Conservation (phyloP, 2,329 filamentous ascomycete species). For the Neonectria coccinea region DNA sequence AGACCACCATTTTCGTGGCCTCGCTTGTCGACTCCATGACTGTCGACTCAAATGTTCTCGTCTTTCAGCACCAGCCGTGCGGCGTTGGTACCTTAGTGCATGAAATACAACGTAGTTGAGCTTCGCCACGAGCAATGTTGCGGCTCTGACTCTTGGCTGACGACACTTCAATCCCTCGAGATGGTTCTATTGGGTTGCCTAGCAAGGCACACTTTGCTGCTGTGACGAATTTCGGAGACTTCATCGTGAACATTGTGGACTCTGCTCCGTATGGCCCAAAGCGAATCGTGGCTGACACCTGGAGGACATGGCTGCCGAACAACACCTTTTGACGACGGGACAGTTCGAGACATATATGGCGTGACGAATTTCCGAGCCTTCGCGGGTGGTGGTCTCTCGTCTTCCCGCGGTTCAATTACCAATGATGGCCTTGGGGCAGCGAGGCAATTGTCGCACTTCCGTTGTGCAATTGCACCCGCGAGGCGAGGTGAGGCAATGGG, state of each 20-base stretch:
- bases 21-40: constrained; percentile 17
- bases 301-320: constrained; percentile 26
- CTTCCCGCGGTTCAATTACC: constrained; percentile 15
- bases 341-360: constrained; percentile 22
- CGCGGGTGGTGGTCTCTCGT: constrained; percentile 28
- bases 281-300: constrained; percentile 25
- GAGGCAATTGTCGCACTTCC: constrained; percentile 30
- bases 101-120: constrained; percentile 24
- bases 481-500: constrained; percentile 21
- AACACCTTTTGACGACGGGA: constrained; percentile 20
- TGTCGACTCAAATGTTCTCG: constrained; percentile 1
- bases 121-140: constrained; percentile 23
- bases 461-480: constrained; percentile 26
- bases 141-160: constrained; percentile 26
- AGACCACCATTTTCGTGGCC: constrained; percentile 4
- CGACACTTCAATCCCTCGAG: constrained; percentile 12
- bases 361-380: constrained; percentile 31
- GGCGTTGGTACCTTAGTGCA: constrained; percentile 4
- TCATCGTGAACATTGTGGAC: constrained; percentile 27
- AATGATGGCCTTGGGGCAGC: constrained; percentile 20
- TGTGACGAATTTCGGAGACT: constrained; percentile 20
- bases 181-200: constrained; percentile 12
- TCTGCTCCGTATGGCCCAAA: constrained; percentile 13
- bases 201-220: constrained; percentile 12
- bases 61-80: constrained; percentile 3